A percentile compares a stretch with the other conserved stretches of the same genome.
Conservation (phyloP, 345 rosid species). For the Hypericum perforatum region DNA sequence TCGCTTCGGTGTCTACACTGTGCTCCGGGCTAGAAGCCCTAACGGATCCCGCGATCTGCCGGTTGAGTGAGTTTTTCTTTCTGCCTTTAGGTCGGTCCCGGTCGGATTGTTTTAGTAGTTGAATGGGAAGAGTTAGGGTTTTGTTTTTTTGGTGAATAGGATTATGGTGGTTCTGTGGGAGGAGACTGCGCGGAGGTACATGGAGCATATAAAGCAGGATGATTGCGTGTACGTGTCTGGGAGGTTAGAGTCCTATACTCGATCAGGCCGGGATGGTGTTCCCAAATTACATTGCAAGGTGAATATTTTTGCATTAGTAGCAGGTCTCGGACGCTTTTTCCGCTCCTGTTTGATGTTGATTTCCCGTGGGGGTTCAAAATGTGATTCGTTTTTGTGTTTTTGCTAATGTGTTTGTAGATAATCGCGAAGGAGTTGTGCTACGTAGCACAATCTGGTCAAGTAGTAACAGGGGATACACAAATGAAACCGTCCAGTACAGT, state of each 20-base stretch:
- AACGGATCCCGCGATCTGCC: conserved; percentile 14
- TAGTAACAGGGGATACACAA: conserved; percentile 9
- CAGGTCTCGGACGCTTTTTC: no score
- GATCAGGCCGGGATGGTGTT: conserved; percentile 17
- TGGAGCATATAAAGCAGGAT: conserved; percentile 41
- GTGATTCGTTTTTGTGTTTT: no score
- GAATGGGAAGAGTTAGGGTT: background rate
- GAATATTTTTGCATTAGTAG: no score
- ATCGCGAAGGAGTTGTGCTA: conserved; percentile 41
- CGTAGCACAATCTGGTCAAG: conserved; percentile 26
- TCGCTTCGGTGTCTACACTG: conserved; percentile 31
- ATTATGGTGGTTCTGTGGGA: conserved; percentile 37
- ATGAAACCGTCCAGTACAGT: background rate
- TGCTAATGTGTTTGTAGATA: conserved; percentile 29
- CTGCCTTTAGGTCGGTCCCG: background rate
- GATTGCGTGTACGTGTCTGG: conserved; percentile 62
- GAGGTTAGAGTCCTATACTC: conserved; percentile 23
- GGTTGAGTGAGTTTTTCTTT: conserved; percentile 36
- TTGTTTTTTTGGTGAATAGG: conserved; percentile 24
- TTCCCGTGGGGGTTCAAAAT: no score
- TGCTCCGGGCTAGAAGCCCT: conserved; percentile 31
- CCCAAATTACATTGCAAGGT: conserved; percentile 33
- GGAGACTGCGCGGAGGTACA: conserved; percentile 35
- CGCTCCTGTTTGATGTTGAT: no score
- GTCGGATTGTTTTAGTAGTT: background rate